Evolutionary conservation across 495 filamentous ascomycete species (phyloP), one percentile per base, ranked within the genome.

Genomic region (Neurospora sp.): DNA sequence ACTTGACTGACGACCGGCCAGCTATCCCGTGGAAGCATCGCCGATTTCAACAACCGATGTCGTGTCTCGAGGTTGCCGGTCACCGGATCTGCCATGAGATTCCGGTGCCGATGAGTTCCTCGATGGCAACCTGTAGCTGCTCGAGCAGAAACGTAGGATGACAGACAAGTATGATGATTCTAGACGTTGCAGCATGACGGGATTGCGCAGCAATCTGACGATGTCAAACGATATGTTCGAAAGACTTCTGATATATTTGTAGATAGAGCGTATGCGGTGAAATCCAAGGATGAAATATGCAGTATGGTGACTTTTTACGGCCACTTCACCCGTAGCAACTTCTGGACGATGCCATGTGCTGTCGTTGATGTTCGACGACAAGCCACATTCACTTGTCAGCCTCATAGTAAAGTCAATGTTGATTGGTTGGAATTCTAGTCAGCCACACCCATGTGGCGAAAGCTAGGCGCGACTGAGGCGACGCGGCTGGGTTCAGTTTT

Each of bases 321-420:
- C 59, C 54, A 34, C 36, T 7, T 69, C 39, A 28, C 13, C 31
- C 8, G 39, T 24, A 36, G 21, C 21, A 19, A 38, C 19, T 77
- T 77, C 74, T 69, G 38, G 76, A 74, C 71, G 69, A 72, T 77
- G 73, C 72, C 11, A 28, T 59, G 21, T 59, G 48, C 1, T 48
- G 43, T 48, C n/a, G 43, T 48, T 48, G 19, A 28, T 59, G 24
- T 59, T 31, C 48, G 11, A 59, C 24, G 2, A 59, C 24, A 24
- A 77, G 76, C 74, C 76, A 76, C 76, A 76, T 1, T 10, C 5
- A 38, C 36, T 28, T 28, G 39, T 72, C 74, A 73, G 71, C 76
- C 76, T 73, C 54, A 34, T 4, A 2, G 13, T 2, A 42, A 19
- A 19, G 17, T 28, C 9, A 7, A 59, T 15, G 21, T 17, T 34